Evolutionary conservation across 805 yeast species (phyloP), one percentile per base, ranked within the genome.

Genomic region (Yarrowia alimentaria): DNA sequence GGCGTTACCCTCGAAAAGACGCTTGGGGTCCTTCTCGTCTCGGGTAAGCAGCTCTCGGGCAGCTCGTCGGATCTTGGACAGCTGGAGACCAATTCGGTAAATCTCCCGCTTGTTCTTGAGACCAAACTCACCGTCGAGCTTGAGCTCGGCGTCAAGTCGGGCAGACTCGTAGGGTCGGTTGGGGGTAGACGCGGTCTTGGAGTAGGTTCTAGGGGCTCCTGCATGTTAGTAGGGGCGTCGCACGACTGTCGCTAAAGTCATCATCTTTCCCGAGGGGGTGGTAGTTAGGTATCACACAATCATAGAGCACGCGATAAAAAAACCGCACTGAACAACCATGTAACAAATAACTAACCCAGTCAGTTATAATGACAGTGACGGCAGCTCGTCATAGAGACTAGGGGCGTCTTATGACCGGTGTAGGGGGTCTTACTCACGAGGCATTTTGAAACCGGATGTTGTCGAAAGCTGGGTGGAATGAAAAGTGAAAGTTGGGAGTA

Each of bases 11-110:
- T 93, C 99, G 82, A 93, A 93, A 71, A 93, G 85, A 81, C 99
- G 89, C 88, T 90, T 93, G 84, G 96, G 97, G 78, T 93, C 99
- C 84, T 93, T 93, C 82, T 93, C 99, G 71, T 93, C 99, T 81
- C 96, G 89, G 81, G 99, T 93, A 77, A 93, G 84, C 70, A 93
- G 81, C 72, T 93, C 98, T 85, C 99, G 95, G 72, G 99, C 99
- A 75, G 99, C 99, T 81, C 99, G 89, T 81, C 99, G 90, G 74
- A 93, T 91, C 84, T 93, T 93, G 61, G 99, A 93, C 71, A 93
- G 86, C 80, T 93, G 98, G 83, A 85, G 87, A 75, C 94, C 94
- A 74, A 93, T 90, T 85, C 99, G 89, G 95, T 93, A 93, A 76
- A 93, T 88, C 80, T 93, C 99, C 75, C 94, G 87, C 91, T 93